Conservation (phyloP, 192 early-diverging fungal genomes). For the Backusella macrospora region DNA sequence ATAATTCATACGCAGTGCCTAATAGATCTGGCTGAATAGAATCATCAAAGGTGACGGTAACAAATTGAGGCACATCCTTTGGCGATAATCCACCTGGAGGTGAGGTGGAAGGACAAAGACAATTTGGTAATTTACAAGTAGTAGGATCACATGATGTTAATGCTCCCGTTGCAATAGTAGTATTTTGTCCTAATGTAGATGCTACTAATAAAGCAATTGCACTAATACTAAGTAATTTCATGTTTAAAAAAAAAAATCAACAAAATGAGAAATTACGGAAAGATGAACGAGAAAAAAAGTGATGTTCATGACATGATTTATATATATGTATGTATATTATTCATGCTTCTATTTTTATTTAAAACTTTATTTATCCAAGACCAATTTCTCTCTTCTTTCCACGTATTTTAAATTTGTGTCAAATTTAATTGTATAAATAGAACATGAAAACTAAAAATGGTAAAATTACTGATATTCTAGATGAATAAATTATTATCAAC, state of each 20-base stretch:
- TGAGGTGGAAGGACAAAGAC: slow-evolving; percentile 50
- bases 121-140: slow-evolving; percentile 50
- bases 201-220: background rate
- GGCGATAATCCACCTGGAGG: slow-evolving; percentile 52
- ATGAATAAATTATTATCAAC: too few species aligned
- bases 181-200: slow-evolving; percentile 14
- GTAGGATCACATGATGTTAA: slow-evolving; percentile 43
- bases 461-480: too few species aligned
- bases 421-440: too few species aligned
- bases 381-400: too few species aligned
- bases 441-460: too few species aligned
- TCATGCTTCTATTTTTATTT: slow-evolving; percentile 6
- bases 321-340: background rate
- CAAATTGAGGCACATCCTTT: slow-evolving; percentile 56
- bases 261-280: background rate
- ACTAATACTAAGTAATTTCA: slow-evolving; percentile 18
- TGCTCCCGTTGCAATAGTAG: background rate
- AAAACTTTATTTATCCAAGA: too few species aligned
- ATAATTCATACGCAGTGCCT: slow-evolving; percentile 31
- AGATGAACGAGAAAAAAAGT: background rate
- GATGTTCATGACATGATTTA: too few species aligned
- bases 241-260: background rate
- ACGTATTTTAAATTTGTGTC: too few species aligned
- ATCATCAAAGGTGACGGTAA: slow-evolving; percentile 66
- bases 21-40: slow-evolving; percentile 46